These are phyloP conservation scores for Cladosporium oxysporum DNA, from an alignment of 2,329 filamentous ascomycete genomes.

Conservation along the genomic window DNA sequence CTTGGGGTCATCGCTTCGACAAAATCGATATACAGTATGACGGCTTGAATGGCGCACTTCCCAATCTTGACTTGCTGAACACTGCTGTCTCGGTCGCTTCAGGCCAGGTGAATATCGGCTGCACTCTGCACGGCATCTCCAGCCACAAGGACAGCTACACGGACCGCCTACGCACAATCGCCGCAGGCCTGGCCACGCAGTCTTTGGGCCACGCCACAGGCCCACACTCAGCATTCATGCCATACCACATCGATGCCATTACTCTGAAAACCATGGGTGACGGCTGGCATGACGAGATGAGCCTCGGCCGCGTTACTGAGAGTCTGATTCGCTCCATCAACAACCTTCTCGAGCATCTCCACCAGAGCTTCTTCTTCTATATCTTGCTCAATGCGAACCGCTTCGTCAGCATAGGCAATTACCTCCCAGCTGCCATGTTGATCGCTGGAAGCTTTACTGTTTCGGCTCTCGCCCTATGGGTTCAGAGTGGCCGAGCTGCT, in stretches of 20 bases:
- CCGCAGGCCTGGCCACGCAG: constrained; percentile 90
- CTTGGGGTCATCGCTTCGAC: constrained; percentile 77
- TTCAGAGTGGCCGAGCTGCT: constrained; percentile 67
- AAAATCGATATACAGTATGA: constrained; percentile 91
- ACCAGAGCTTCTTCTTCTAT: constrained; percentile 99
- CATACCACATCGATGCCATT: constrained; percentile 95
- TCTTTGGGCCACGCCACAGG: constrained; percentile 86
- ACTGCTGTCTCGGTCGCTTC: constrained; percentile 84
- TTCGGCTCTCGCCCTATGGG: constrained; percentile 92
- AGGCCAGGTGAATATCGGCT: constrained; percentile 87
- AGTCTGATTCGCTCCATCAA: constrained; percentile 91
- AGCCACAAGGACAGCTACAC: constrained; percentile 73
- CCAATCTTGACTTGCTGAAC: constrained; percentile 95
- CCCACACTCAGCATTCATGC: constrained; percentile 92
- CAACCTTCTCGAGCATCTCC: constrained; percentile 92
- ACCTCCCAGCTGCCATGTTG: constrained; percentile 96
- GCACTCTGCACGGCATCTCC: constrained; percentile 84
- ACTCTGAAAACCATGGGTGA: constrained; percentile 87
- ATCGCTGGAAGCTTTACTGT: constrained; percentile 93
- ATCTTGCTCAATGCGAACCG: constrained; percentile 86
- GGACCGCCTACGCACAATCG: constrained; percentile 82
- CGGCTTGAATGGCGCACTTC: constrained; percentile 90
- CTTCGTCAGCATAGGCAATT: constrained; percentile 97
- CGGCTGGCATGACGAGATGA: constrained; percentile 98
- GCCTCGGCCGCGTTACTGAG: constrained; percentile 84